These are phyloP conservation scores for Magnaporthales sp. DNA, from an alignment of 2,329 filamentous ascomycete species.

Conservation along the genomic window DNA sequence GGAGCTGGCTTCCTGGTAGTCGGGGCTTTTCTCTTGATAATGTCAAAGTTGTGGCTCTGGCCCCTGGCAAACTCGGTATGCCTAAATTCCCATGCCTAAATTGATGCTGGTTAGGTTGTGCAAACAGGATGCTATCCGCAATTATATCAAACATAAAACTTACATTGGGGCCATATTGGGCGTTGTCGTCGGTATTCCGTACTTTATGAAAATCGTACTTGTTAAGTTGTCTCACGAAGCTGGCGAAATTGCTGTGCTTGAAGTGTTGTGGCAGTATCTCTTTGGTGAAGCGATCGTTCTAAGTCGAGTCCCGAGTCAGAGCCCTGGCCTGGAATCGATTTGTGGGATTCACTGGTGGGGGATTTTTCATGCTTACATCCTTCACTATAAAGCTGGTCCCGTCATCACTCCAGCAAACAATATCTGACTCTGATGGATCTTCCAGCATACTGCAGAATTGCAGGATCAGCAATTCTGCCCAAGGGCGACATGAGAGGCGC, in stretches of 20 bases:
- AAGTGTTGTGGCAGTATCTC: constrained; percentile 96
- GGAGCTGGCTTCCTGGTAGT: constrained; percentile 69
- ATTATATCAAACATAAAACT: constrained; percentile 10
- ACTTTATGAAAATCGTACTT: constrained; percentile 99
- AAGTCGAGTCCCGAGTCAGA: constrained; percentile 14
- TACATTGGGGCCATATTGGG: constrained; percentile 74
- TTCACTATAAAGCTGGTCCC: constrained; percentile 95
- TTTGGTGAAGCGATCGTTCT: constrained; percentile 99
- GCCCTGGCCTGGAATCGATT: not conserved
- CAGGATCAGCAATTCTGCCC: not conserved
- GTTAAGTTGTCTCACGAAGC: constrained; percentile 90
- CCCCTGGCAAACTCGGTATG: constrained; percentile 94
- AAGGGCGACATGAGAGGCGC: not conserved
- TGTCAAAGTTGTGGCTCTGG: constrained; percentile 93
- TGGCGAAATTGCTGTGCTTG: constrained; percentile 98
- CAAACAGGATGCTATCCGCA: not conserved
- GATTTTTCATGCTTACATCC: constrained; percentile 55
- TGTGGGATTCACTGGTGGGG: not conserved
- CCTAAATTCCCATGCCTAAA: constrained; percentile 88
- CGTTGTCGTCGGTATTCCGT: constrained; percentile 80
- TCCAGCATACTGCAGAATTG: constrained; percentile 74
- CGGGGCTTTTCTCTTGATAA: constrained; percentile 91
- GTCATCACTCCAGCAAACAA: constrained; percentile 91
- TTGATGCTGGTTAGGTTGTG: not conserved
- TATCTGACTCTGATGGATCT: constrained; percentile 82